Evolutionary conservation across 371 early-diverging fungal genomes (phyloP).

Genomic region (Basidiobolus heterosporus): DNA sequence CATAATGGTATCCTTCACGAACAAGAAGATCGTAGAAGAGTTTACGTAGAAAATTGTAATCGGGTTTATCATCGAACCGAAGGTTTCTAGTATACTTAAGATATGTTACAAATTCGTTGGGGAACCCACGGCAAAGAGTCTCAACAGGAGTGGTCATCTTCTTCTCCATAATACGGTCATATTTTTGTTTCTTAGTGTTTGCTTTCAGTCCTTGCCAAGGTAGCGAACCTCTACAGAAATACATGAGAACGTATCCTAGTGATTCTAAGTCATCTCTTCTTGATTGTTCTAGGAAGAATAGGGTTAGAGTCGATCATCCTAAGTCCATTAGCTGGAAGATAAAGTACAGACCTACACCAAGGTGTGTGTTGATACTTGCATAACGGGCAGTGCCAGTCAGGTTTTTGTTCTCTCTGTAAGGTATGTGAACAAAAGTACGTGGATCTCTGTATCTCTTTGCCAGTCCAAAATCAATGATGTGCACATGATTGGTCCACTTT

Average conservation of each 20-base stretch:
- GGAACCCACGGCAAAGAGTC: constrained; percentile 88
- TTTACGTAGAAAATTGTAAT: constrained; percentile 92
- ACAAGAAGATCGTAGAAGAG: constrained; percentile 90
- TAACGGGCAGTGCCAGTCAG: constrained; percentile 99
- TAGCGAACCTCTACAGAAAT: constrained; percentile 93
- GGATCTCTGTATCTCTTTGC: constrained; percentile 97
- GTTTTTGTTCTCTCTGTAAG: constrained; percentile 94
- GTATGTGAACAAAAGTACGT: constrained; percentile 91
- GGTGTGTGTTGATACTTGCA: constrained; percentile 96
- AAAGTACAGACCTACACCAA: constrained; percentile 42
- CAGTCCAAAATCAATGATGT: constrained; percentile 98
- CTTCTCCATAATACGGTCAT: constrained; percentile 98
- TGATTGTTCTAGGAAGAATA: constrained; percentile 62
- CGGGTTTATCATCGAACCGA: constrained; percentile 97
- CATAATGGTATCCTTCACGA: constrained; percentile 84
- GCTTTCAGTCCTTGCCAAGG: constrained; percentile 99
- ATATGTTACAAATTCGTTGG: constrained; percentile 90
- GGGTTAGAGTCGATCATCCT: too few species aligned
- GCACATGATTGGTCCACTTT: constrained; percentile 86
- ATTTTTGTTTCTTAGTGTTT: constrained; percentile 96
- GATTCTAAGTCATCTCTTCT: constrained; percentile 99
- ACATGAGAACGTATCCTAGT: constrained; percentile 97
- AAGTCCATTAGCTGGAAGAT: too few species aligned
- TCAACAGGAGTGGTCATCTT: constrained; percentile 96
- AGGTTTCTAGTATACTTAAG: constrained; percentile 92